These are phyloP conservation scores for Rhodomyrtus psidioides DNA, from an alignment of 441 rosid species.

Conservation along the genomic window DNA sequence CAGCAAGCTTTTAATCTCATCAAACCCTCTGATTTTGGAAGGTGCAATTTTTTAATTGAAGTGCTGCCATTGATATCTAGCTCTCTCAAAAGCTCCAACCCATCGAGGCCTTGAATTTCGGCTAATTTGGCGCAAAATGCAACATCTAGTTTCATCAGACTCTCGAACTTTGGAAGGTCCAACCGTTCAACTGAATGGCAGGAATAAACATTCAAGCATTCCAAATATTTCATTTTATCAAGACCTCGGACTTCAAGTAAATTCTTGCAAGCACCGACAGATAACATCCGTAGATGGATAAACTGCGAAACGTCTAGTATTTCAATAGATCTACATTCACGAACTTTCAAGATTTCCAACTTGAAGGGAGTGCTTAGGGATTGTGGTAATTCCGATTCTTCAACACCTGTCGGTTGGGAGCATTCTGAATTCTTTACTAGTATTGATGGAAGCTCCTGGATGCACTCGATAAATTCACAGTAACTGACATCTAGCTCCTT, in stretches of 20 bases:
- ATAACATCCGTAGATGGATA: neutral
- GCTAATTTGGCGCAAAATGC: fast-evolving
- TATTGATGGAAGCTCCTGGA: neutral
- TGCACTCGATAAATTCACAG: neutral
- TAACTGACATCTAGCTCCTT: fast-evolving
- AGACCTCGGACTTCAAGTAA: neutral
- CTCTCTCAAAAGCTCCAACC: neutral
- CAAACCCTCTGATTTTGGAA: too few relatives aligned
- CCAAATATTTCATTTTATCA: neutral
- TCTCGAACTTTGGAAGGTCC: fast-evolving
- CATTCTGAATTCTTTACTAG: neutral
- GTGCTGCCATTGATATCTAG: too few relatives aligned
- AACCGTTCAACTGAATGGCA: fast-evolving
- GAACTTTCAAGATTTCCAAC: fast-evolving
- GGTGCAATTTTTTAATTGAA: too few relatives aligned
- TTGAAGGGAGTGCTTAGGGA: neutral
- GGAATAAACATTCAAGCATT: fast-evolving
- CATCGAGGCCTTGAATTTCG: neutral
- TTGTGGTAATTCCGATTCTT: too few relatives aligned
- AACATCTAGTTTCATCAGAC: fast-evolving
- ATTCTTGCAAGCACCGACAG: fast-evolving
- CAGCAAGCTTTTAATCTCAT: fast-evolving
- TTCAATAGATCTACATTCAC: fast-evolving
- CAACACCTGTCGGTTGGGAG: too few relatives aligned
- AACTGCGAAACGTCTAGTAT: neutral